These are phyloP conservation scores for Paramecium bursaria DNA, from an alignment of 73 alveolate genomes.

Conservation along the genomic window DNA sequence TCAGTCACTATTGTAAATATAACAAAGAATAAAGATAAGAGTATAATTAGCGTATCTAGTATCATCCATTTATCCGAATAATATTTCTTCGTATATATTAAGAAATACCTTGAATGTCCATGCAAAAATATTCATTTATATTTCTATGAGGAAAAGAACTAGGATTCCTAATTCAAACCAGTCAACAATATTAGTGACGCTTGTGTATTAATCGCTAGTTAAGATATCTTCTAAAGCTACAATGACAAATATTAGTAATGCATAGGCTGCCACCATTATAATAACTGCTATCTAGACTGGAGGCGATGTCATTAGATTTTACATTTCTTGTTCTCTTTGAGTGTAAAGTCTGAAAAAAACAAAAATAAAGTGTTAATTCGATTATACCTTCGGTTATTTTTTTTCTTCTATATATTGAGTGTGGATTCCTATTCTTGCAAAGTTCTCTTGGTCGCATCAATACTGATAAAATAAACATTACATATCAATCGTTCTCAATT, in stretches of 20 bases:
- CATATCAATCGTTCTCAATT: too few species aligned
- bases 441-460: too few species aligned
- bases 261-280: constrained; percentile 54
- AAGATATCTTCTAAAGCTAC: constrained; percentile 47
- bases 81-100: constrained; percentile 23
- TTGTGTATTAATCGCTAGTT: background rate
- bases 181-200: background rate
- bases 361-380: too few species aligned
- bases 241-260: constrained; percentile 25
- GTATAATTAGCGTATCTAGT: constrained; percentile 53
- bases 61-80: constrained; percentile 44
- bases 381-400: too few species aligned
- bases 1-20: constrained; percentile 17
- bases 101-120: constrained; percentile 36
- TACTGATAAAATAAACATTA: too few species aligned
- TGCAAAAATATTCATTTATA: constrained; percentile 38
- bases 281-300: too few species aligned
- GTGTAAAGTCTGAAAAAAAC: too few species aligned
- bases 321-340: too few species aligned
- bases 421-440: too few species aligned
- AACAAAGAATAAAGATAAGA: constrained; percentile 55
- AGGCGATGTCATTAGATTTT: too few species aligned
- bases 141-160: constrained; percentile 7
- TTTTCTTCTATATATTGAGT: too few species aligned
- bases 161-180: constrained; percentile 48